Conservation (phyloP, 768 basidiomycete species). For the Suillus subluteus region DNA sequence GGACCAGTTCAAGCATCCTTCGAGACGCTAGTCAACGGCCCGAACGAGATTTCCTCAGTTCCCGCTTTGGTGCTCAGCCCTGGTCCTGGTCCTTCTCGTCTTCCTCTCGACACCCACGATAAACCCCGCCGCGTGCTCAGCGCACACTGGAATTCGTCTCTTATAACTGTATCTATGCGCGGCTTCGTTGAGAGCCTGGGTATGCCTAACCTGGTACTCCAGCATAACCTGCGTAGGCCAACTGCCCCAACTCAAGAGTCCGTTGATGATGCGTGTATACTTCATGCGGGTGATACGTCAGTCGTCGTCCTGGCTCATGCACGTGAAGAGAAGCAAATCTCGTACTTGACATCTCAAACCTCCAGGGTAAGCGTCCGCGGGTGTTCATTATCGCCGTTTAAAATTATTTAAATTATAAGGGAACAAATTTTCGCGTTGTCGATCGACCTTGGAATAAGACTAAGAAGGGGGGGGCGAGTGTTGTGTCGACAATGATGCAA, state of each 20-base stretch:
- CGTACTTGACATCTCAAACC: conserved; percentile 20
- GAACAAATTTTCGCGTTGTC: conserved; percentile 15
- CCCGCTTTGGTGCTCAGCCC: conserved; percentile 1
- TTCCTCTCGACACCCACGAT: conserved; percentile 37
- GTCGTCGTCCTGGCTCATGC: conserved; percentile 43
- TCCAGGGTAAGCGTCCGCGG: not conserved
- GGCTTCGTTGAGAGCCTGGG: conserved; percentile 40
- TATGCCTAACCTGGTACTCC: conserved; percentile 21
- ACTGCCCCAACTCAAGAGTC: conserved; percentile 29
- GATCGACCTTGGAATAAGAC: conserved; percentile 35
- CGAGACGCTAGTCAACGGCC: too few species aligned
- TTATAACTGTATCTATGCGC: conserved; percentile 42
- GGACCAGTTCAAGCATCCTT: not conserved
- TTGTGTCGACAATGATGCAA: conserved; percentile 44
- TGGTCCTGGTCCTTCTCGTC: conserved; percentile 8
- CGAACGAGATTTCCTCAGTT: not conserved
- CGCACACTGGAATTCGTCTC: conserved; percentile 17
- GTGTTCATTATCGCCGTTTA: not conserved
- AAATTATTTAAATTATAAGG: not conserved
- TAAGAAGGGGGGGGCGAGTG: conserved; percentile 47
- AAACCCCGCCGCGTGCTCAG: conserved; percentile 43
- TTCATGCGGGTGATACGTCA: conserved; percentile 28
- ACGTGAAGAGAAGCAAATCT: conserved; percentile 40
- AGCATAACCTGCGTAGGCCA: conserved; percentile 24
- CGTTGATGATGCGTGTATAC: conserved; percentile 48